Percentiles rank a stretch among this genome's conserved stretches.
These are phyloP conservation scores for Carex cristatella DNA, from an alignment of 176 grass and related monocot genomes.

Conservation along the genomic window DNA sequence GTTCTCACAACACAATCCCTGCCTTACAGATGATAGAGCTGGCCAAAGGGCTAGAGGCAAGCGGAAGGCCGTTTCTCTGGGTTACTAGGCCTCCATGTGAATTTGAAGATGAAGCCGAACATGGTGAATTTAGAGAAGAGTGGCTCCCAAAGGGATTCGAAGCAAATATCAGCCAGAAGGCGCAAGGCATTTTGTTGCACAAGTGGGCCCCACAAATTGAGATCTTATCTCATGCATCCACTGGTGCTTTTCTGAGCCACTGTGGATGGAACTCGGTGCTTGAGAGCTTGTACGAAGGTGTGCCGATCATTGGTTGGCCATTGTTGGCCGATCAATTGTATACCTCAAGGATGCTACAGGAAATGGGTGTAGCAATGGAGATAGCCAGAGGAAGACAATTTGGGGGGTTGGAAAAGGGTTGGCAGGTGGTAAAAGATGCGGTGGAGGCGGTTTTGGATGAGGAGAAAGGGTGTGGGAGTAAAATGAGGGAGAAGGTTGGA, in stretches of 20 bases:
- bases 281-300: conserved; percentile 8
- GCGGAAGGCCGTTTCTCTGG: conserved; percentile 39
- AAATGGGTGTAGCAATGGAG: neutral
- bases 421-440: conserved; percentile 2
- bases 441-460: neutral
- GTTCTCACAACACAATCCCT: conserved; percentile 37
- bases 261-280: conserved; percentile 40
- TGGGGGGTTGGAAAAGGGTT: neutral
- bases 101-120: neutral
- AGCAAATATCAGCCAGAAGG: neutral
- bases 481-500: conserved; percentile 10
- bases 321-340: neutral
- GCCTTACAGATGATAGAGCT: conserved; percentile 39
- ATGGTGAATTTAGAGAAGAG: conserved; percentile 17
- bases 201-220: conserved; percentile 31
- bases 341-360: neutral
- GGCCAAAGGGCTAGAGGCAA: conserved; percentile 34
- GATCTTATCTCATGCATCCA: conserved; percentile 39
- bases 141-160: conserved; percentile 38
- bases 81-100: conserved; percentile 26
- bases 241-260: conserved; percentile 41
- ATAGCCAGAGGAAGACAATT: neutral
- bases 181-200: conserved; percentile 24
- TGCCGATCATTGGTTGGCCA: conserved; percentile 14
- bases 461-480: neutral